Conservation (phyloP, 257 asterid genomes). For the Solanum chiquidenum region DNA sequence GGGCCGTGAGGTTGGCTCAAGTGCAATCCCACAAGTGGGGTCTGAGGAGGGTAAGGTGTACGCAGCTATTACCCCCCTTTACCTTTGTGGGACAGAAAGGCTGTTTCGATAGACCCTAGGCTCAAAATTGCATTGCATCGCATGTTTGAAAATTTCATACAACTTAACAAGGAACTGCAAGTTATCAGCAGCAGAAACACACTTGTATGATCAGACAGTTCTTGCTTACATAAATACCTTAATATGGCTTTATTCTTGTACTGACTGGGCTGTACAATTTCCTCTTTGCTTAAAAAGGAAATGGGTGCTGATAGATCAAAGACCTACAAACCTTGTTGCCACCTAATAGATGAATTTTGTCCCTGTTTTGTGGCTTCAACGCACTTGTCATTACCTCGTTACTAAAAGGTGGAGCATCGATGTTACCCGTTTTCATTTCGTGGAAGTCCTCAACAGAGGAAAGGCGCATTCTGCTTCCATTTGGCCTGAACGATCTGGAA, state of each 20-base stretch:
- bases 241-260: not conserved
- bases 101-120: not conserved
- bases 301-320: not conserved
- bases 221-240: no score
- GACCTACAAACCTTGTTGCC: not conserved
- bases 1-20: not conserved
- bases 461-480: not conserved
- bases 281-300: not conserved
- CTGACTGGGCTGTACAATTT: not conserved
- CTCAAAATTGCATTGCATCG: not conserved
- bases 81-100: not conserved
- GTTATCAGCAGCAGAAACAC: not conserved
- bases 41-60: not conserved
- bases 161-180: not conserved
- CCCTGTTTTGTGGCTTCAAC: not conserved
- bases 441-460: not conserved
- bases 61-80: not conserved
- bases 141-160: not conserved
- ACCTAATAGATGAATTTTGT: not conserved
- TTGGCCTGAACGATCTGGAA: not conserved
- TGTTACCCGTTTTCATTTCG: not conserved
- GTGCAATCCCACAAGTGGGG: not conserved
- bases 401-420: no score
- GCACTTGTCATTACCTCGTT: not conserved
- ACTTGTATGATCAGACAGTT: not conserved